Conservation (phyloP, 306 rosid genomes). For the Ceratonia siliqua region DNA sequence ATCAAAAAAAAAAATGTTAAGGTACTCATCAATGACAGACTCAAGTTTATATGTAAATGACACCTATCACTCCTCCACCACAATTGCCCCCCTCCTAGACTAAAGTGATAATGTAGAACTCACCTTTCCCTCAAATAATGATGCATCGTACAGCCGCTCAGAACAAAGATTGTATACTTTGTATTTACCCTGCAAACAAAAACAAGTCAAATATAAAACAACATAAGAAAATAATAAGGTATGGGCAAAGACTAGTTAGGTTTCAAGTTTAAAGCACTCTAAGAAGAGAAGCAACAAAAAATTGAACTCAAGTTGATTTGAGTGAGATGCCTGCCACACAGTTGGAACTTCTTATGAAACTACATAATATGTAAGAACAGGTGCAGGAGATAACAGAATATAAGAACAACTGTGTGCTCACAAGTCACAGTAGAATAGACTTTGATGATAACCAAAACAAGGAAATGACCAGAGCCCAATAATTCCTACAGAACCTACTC, state of each 20-base stretch:
- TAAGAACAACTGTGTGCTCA: background rate
- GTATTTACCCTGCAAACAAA: constrained; percentile 75
- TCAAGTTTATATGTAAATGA: constrained; percentile 3
- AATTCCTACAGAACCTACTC: background rate
- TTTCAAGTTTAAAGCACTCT: constrained; percentile 9
- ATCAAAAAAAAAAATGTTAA: background rate
- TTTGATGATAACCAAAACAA: background rate
- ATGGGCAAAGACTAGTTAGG: background rate
- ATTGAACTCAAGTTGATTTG: background rate
- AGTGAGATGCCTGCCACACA: constrained; percentile 13
- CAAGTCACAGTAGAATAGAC: background rate
- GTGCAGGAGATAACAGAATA: constrained; percentile 19
- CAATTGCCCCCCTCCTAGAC: constrained; percentile 21
- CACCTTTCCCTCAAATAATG: constrained; percentile 97
- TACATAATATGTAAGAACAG: constrained; percentile 8
- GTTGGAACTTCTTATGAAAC: background rate
- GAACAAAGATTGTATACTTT: constrained; percentile 97
- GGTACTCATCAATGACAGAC: background rate
- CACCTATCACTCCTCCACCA: constrained; percentile 11
- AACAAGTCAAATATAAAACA: constrained; percentile 33
- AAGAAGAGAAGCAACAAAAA: constrained; percentile 12
- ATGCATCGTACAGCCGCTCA: constrained; percentile 96
- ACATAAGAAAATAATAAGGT: constrained; percentile 17
- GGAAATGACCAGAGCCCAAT: constrained; percentile 23
- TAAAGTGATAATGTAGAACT: constrained; percentile 31